Conservation (phyloP, 2,329 filamentous ascomycete species). For the Neurospora crassa region DNA sequence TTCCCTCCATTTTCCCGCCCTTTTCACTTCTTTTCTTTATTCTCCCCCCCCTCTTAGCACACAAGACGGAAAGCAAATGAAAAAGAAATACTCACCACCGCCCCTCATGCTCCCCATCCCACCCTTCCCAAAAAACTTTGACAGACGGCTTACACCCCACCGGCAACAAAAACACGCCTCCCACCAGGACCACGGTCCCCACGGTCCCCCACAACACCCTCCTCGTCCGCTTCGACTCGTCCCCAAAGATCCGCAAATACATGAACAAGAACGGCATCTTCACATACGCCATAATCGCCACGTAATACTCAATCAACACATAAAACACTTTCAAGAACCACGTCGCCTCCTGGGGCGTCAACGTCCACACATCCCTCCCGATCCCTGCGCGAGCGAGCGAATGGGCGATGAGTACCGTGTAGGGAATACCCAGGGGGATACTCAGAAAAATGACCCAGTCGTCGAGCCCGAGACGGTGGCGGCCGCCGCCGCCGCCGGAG, state of each 20-base stretch:
- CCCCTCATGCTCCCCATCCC: constrained; percentile 32
- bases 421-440: neutral
- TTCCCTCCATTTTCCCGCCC: neutral
- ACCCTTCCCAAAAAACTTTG: constrained; percentile 40
- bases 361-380: neutral
- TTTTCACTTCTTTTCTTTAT: neutral
- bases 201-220: neutral
- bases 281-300: neutral
- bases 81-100: neutral
- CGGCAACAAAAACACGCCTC: neutral
- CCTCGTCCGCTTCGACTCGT: neutral
- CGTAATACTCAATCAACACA: neutral
- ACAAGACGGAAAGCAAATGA: neutral
- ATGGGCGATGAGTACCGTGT: neutral
- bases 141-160: constrained; percentile 33
- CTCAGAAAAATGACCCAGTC: neutral
- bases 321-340: neutral
- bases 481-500: neutral
- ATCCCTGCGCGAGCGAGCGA: neutral
- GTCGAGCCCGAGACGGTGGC: neutral
- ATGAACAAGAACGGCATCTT: neutral
- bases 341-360: neutral
- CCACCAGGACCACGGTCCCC: neutral
- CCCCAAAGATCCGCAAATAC: neutral
- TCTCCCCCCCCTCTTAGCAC: neutral